These are phyloP conservation scores for Hemisphaericaspora xylanilytica DNA, from an alignment of 1,139 yeast species.

Conservation along the genomic window DNA sequence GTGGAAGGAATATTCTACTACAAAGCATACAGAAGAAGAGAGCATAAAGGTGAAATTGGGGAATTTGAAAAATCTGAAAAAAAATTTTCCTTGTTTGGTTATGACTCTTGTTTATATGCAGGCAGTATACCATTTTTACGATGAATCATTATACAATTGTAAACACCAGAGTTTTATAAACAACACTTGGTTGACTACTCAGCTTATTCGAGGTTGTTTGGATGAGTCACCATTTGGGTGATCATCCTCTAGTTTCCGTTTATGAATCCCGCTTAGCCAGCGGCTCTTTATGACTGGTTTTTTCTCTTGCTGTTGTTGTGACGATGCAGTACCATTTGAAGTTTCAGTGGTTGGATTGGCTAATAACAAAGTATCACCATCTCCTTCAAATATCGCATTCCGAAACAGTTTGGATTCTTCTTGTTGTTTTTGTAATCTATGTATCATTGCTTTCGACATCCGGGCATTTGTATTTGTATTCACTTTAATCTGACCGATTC, in stretches of 20 bases:
- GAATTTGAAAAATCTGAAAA: background rate
- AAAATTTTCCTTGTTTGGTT: slow-evolving; percentile 1
- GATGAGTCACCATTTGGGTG: background rate
- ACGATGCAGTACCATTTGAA: background rate
- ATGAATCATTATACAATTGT: too few relatives aligned
- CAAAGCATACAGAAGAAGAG: slow-evolving; percentile 19
- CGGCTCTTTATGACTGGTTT: slow-evolving; percentile 10
- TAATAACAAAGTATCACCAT: slow-evolving; percentile 16
- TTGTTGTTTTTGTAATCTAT: slow-evolving; percentile 32
- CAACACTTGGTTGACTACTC: too few relatives aligned
- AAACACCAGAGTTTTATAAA: too few relatives aligned
- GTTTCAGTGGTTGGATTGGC: slow-evolving; percentile 8
- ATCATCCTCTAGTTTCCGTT: slow-evolving; percentile 11
- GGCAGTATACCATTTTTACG: too few relatives aligned
- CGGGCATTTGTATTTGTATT: slow-evolving; percentile 48
- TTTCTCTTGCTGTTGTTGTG: background rate
- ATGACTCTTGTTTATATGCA: too few relatives aligned
- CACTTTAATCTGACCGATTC: slow-evolving; percentile 36
- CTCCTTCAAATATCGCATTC: slow-evolving; percentile 16
- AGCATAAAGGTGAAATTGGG: background rate
- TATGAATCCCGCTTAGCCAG: slow-evolving; percentile 25
- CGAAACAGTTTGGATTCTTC: slow-evolving; percentile 9
- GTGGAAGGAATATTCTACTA: slow-evolving; percentile 18
- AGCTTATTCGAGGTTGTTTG: background rate
- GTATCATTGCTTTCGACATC: slow-evolving; percentile 52